Percentiles rank a stretch among this genome's conserved stretches.
Conservation (phyloP, 2,329 filamentous ascomycete genomes). For the Cladosporium halotolerans region DNA sequence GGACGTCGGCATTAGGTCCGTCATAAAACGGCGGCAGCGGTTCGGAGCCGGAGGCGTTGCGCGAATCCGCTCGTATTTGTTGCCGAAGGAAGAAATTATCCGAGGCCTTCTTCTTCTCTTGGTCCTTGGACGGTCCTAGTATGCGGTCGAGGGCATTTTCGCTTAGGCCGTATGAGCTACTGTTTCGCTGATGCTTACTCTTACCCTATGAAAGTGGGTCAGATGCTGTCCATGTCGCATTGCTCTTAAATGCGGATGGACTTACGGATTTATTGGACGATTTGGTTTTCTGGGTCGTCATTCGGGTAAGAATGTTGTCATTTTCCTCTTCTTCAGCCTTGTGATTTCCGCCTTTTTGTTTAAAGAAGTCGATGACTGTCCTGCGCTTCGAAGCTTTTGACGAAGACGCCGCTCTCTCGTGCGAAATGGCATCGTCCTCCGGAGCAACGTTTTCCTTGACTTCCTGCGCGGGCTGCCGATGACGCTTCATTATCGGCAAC, state of each 20-base stretch:
- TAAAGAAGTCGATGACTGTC: conserved; percentile 8
- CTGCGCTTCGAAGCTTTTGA: conserved; percentile 6
- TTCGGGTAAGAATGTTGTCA: conserved; percentile 1
- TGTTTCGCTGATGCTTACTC: conserved; percentile 1
- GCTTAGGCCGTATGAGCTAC: conserved; percentile 11
- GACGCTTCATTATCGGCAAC: conserved; percentile 3
- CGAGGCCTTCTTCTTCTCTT: conserved; percentile 5
- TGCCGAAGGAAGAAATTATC: conserved; percentile 19
- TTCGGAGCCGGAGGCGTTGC: conserved; percentile 2
- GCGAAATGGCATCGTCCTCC: not conserved
- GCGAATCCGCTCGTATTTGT: conserved; percentile 10
- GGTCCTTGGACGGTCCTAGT: conserved; percentile 19
- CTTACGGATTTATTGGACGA: not conserved
- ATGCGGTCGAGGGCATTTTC: conserved; percentile 20
- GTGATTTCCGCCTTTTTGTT: not conserved
- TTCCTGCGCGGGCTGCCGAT: conserved; percentile 6
- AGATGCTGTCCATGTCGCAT: not conserved
- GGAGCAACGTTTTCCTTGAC: not conserved
- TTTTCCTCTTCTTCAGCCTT: not conserved
- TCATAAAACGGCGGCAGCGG: not conserved
- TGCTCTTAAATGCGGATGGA: not conserved
- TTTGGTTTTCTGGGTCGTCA: not conserved
- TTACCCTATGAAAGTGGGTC: not conserved
- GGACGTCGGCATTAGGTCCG: not conserved
- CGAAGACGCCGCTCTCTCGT: not conserved